Percentiles rank a stretch among this genome's conserved stretches.
phyloP scores from a whole-genome alignment of 1,139 yeast genomes.

The Blastobotrys persicus region DNA sequence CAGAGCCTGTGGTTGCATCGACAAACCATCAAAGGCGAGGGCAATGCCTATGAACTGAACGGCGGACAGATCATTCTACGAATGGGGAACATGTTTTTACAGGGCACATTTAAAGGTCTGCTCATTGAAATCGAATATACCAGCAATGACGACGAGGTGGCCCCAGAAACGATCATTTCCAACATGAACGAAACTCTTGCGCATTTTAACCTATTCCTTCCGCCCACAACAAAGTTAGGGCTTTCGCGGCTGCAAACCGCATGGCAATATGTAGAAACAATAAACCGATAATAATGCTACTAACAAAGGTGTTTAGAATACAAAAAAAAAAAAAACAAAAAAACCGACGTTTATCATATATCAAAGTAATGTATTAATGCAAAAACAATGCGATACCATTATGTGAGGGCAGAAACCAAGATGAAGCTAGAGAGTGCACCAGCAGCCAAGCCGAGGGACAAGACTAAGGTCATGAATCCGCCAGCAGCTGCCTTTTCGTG shows the following conservation, averaged over 20 bases:
- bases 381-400: no score
- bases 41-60: constrained; percentile 51
- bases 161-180: constrained; percentile 9
- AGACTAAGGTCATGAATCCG: constrained; percentile 77
- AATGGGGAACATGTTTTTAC: constrained; percentile 68
- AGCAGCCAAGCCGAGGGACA: constrained; percentile 69
- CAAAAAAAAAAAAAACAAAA: no score
- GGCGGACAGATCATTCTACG: constrained; percentile 43
- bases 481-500: constrained; percentile 90
- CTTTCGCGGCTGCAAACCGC: constrained; percentile 18
- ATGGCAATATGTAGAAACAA: constrained; percentile 25
- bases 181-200: constrained; percentile 21
- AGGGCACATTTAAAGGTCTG: constrained; percentile 71
- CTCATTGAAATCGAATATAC: constrained; percentile 52
- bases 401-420: constrained; percentile 44
- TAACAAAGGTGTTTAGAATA: not conserved
- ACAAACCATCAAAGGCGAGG: constrained; percentile 76
- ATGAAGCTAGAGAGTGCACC: constrained; percentile 76
- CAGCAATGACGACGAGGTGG: constrained; percentile 11
- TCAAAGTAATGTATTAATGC: no score
- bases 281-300: constrained; percentile 10
- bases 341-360: no score
- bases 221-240: constrained; percentile 12
- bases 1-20: constrained; percentile 71
- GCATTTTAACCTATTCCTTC: constrained; percentile 15